Evolutionary conservation across 108 stramenopile species (phyloP), one percentile per base, ranked within the genome.

Genomic region (Cafeteria roenbergensis): DNA sequence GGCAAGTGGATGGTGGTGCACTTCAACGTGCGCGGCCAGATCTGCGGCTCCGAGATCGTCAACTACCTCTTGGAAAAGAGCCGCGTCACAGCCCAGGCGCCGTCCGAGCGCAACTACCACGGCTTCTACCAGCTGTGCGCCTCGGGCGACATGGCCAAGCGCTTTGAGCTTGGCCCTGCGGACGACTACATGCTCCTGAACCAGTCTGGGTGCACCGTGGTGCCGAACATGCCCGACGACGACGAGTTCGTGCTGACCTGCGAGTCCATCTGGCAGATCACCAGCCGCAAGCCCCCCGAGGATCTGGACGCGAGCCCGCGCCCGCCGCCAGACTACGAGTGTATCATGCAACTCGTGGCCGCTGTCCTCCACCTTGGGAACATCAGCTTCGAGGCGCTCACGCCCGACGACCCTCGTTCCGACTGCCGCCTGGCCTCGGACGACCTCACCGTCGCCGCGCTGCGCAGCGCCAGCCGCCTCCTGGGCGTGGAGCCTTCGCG

Each of bases 301-400:
- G 34, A 22, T 30, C 22, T 65, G 70, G 30, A 64, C 6, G 64
- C 42, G 8, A 32, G 55, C 22, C 22, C 64, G 60, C 55, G 69
- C 53, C 26, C 52, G 17, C 28, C 37, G 21, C 73, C 66, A 3
- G 75, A 72, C 32, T 2, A 65, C 24, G 1, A 31, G 64, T 29
- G 24, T 28, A 50, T 73, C 33, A 63, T 73, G 33, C 32, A 34
- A 24, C 52, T 73, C 34, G 69, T 71, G 25, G 78, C 78, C 20
- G 78, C 74, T 26, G 62, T 79, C 32, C 37, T 73, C 52, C 75
- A 75, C 63, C 37, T 79, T 0, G 78, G 75, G 26, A 72, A 75
- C 59, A 82, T 91, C 28, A 67, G 72, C 20, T 93, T 93, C 69
- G 76, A 86, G 22, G 42, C 8, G 34, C 50, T 3, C 31, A 66